phyloP scores from a whole-genome alignment of 331 rosid genomes.

The Quercus lobata region DNA sequence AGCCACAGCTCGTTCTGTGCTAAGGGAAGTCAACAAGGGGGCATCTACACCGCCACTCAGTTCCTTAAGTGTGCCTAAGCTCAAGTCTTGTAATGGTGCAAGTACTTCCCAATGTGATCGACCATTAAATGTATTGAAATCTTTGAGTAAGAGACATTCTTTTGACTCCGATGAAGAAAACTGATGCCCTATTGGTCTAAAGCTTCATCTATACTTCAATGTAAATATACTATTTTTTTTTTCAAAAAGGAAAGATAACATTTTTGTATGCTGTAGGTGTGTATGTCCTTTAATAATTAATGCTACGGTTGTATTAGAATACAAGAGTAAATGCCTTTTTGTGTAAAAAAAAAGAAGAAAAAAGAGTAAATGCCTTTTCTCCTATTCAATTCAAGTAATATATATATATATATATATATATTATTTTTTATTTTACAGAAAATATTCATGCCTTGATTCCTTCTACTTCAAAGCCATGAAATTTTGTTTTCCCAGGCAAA shows the following conservation, averaged over 20 bases:
- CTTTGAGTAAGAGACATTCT: slow-evolving; percentile 59
- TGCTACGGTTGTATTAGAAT: background rate
- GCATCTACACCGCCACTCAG: slow-evolving; percentile 55
- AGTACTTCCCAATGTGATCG: slow-evolving; percentile 21
- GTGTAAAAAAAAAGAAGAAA: too few species aligned
- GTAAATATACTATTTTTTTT: too few species aligned
- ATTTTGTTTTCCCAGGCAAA: too few species aligned
- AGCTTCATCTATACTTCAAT: too few species aligned
- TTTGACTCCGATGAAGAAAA: slow-evolving; percentile 77
- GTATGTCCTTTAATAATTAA: background rate
- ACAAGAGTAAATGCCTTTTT: background rate
- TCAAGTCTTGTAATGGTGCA: slow-evolving; percentile 43
- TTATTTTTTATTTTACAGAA: background rate
- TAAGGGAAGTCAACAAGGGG: slow-evolving; percentile 71
- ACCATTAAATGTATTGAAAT: slow-evolving; percentile 43
- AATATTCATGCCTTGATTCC: background rate
- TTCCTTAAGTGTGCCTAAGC: slow-evolving; percentile 58
- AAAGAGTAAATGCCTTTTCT: background rate
- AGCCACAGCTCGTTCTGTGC: slow-evolving; percentile 79
- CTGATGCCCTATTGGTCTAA: slow-evolving; percentile 4
- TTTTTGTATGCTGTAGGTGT: background rate
- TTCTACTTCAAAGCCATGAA: too few species aligned
- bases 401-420: too few species aligned
- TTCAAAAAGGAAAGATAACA: background rate
- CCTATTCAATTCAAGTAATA: background rate